Percentiles rank a stretch among this genome's conserved stretches.
These are phyloP conservation scores for Trichoderma sp. DNA, from an alignment of 2,329 filamentous ascomycete species.

Conservation along the genomic window DNA sequence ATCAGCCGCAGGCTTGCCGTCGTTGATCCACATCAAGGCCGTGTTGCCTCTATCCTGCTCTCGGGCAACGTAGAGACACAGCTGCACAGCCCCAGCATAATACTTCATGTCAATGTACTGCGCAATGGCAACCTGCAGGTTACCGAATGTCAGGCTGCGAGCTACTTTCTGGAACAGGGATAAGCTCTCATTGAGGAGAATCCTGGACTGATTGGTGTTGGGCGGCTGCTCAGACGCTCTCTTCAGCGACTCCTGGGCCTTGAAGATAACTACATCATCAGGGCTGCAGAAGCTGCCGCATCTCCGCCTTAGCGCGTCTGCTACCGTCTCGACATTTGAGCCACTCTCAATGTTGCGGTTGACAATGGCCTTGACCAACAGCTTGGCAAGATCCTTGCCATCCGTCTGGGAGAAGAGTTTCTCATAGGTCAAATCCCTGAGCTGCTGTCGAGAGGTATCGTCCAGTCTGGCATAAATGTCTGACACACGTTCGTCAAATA, in stretches of 20 bases:
- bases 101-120: constrained; percentile 84
- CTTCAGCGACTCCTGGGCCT: constrained; percentile 93
- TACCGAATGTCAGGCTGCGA: constrained; percentile 75
- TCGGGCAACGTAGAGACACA: constrained; percentile 79
- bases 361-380: constrained; percentile 95
- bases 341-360: constrained; percentile 97
- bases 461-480: constrained; percentile 82
- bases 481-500: constrained; percentile 90
- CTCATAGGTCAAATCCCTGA: constrained; percentile 82
- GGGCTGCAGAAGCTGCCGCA: constrained; percentile 98
- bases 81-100: constrained; percentile 88
- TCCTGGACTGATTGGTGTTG: constrained; percentile 74
- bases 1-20: constrained; percentile 73
- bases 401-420: constrained; percentile 76
- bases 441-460: constrained; percentile 66
- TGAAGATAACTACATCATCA: constrained; percentile 97
- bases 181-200: constrained; percentile 84
- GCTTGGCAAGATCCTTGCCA: constrained; percentile 87
- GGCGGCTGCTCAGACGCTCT: constrained; percentile 76
- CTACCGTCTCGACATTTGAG: constrained; percentile 95
- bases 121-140: constrained; percentile 73
- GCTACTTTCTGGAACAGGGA: constrained; percentile 88
- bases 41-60: constrained; percentile 86
- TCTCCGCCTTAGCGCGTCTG: constrained; percentile 85
- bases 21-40: constrained; percentile 83